Conservation (phyloP, 495 filamentous ascomycete genomes). For the Wilcoxina mikolae region DNA sequence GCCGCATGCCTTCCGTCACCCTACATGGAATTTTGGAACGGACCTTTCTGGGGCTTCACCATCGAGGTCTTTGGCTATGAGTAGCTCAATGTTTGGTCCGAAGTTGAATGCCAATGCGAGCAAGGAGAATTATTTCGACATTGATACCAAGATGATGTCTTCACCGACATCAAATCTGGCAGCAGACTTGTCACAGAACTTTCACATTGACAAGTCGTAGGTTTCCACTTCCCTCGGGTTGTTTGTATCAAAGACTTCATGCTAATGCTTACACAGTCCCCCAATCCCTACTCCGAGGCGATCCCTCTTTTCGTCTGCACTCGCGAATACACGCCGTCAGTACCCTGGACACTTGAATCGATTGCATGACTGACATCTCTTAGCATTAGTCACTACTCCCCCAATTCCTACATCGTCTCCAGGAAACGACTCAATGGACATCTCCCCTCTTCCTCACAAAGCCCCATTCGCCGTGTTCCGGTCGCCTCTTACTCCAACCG, state of each 20-base stretch:
- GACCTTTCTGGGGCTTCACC: neutral
- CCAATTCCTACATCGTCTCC: neutral
- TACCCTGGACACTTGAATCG: neutral
- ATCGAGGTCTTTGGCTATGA: neutral
- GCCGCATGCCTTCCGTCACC: neutral
- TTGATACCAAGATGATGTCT: neutral
- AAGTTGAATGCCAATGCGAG: neutral
- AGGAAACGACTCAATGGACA: constrained; percentile 65
- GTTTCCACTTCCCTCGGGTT: neutral
- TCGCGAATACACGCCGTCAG: neutral
- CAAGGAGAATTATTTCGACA: neutral
- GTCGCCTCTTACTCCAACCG: constrained; percentile 14
- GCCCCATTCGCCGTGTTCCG: constrained; percentile 27
- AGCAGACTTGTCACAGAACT: neutral
- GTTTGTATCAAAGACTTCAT: neutral
- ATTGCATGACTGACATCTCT: neutral
- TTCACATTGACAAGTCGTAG: constrained; percentile 1
- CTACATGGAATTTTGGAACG: neutral
- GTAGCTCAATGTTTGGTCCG: neutral
- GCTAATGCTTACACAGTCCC: neutral
- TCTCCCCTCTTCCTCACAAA: constrained; percentile 90
- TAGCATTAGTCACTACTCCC: neutral
- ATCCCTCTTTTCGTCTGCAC: neutral
- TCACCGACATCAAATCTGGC: neutral
- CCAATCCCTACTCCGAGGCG: neutral